Evolutionary conservation across 768 basidiomycete species (phyloP).

Genomic region (Hysterangium stoloniferum): DNA sequence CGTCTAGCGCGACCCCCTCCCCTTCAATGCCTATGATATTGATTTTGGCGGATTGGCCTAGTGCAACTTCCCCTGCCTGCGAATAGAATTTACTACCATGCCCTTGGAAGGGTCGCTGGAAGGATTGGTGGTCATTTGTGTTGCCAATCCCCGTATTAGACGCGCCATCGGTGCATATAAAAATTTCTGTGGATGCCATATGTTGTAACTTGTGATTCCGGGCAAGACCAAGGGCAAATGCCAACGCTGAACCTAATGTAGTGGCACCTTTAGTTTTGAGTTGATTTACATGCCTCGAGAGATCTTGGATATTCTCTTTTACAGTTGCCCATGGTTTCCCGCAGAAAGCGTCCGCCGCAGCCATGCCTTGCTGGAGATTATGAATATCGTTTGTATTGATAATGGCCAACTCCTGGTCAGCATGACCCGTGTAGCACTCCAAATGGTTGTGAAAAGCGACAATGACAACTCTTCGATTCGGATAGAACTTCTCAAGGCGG

Average conservation of each 20-base stretch:
- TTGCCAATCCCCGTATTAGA: slow-evolving; percentile 1
- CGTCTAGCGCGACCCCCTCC: slow-evolving; percentile 4
- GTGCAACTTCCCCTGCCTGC: not conserved
- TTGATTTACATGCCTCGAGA: not conserved
- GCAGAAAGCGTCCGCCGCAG: not conserved
- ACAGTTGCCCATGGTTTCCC: not conserved
- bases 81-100: not conserved
- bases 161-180: no score
- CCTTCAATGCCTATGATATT: slow-evolving; percentile 6
- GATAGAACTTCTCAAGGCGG: slow-evolving; percentile 7
- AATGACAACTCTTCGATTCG: slow-evolving; percentile 6
- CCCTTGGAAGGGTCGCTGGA: no score
- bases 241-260: not conserved
- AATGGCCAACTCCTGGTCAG: not conserved
- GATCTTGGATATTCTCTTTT: not conserved
- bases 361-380: not conserved
- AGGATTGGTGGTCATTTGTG: not conserved
- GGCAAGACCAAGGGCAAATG: slow-evolving; percentile 3
- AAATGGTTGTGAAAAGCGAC: not conserved
- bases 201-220: no score
- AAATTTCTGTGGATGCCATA: no score
- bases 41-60: not conserved
- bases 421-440: slow-evolving; percentile 7
- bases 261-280: not conserved
- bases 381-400: not conserved